Percentiles rank a stretch among this genome's conserved stretches.
These are phyloP conservation scores for Eimeria sp. DNA, from an alignment of 169 alveolate genomes.

Conservation along the genomic window DNA sequence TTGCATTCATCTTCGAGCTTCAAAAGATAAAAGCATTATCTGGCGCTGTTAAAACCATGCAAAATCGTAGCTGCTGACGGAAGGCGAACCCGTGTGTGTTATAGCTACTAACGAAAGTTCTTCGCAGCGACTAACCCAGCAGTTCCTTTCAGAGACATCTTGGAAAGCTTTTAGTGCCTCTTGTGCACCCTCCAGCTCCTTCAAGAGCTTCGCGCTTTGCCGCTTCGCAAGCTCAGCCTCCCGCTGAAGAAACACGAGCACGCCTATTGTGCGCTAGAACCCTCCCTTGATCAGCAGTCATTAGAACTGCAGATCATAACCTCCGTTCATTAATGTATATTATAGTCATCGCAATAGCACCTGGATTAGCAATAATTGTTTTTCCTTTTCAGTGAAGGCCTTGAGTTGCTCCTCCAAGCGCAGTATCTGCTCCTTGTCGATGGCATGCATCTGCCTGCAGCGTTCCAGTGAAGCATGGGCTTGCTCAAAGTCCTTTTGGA, in stretches of 20 bases:
- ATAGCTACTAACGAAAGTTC: not conserved
- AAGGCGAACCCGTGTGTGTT: not conserved
- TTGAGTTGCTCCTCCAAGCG: constrained; percentile 55
- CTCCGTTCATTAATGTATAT: not conserved
- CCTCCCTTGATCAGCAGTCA: not conserved
- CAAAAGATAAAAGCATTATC: not conserved
- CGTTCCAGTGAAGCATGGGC: constrained; percentile 49
- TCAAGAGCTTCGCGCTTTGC: constrained; percentile 36
- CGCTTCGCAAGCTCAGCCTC: constrained; percentile 28
- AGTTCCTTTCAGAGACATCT: constrained; percentile 40
- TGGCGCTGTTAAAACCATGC: not conserved
- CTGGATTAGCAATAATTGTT: constrained; percentile 10
- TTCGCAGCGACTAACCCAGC: constrained; percentile 3
- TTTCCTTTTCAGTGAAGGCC: constrained; percentile 31
- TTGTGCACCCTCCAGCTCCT: constrained; percentile 32
- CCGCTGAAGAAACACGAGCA: constrained; percentile 12
- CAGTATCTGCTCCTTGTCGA: constrained; percentile 36
- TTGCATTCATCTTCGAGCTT: constrained; percentile 60
- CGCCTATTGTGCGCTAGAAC: not conserved
- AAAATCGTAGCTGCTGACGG: no score
- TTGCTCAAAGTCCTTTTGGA: constrained; percentile 29
- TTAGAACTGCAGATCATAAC: not conserved
- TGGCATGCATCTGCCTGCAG: constrained; percentile 36
- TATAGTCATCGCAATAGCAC: not conserved
- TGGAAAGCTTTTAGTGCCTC: constrained; percentile 48